These are phyloP conservation scores for Saturnispora quitensis DNA, from an alignment of 805 yeast genomes.

Conservation along the genomic window DNA sequence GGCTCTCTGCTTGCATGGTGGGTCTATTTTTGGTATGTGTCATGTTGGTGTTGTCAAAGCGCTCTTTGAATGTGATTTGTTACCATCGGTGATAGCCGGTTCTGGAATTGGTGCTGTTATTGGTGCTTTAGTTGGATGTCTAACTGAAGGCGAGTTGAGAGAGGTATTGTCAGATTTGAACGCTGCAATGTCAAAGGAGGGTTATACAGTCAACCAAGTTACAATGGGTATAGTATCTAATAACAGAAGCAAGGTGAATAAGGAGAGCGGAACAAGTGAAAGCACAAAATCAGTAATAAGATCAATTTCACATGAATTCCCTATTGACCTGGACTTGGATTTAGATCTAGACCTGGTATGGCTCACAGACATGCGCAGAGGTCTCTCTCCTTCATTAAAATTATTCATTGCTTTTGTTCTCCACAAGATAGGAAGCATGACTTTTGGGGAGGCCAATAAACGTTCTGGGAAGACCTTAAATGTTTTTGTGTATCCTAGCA, in stretches of 20 bases:
- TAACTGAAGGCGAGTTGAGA: slow-evolving; percentile 55
- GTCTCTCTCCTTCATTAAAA: slow-evolving; percentile 80
- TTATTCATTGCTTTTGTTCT: slow-evolving; percentile 72
- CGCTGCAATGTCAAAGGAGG: slow-evolving; percentile 19
- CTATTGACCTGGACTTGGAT: slow-evolving; percentile 4
- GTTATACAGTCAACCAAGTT: slow-evolving; percentile 25
- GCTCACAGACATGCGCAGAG: slow-evolving; percentile 29
- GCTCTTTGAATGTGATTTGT: slow-evolving; percentile 58
- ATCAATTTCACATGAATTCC: background rate
- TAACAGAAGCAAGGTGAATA: slow-evolving; percentile 13
- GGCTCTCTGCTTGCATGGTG: slow-evolving; percentile 88
- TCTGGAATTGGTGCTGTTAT: slow-evolving; percentile 92
- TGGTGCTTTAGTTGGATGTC: slow-evolving; percentile 74
- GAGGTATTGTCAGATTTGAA: slow-evolving; percentile 35
- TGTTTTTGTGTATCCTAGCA: slow-evolving; percentile 76
- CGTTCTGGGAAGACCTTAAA: slow-evolving; percentile 73
- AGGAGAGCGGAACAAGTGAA: slow-evolving; percentile 18
- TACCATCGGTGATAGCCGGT: slow-evolving; percentile 85
- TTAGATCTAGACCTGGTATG: slow-evolving; percentile 7
- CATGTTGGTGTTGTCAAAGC: slow-evolving; percentile 90
- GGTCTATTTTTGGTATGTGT: slow-evolving; percentile 87
- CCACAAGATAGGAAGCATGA: slow-evolving; percentile 66
- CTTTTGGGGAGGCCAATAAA: slow-evolving; percentile 88
- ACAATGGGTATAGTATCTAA: slow-evolving; percentile 33
- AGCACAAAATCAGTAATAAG: background rate